Evolutionary conservation across 2,329 filamentous ascomycete species (phyloP), one percentile per base, ranked within the genome.

Genomic region (Triangularia setosa): DNA sequence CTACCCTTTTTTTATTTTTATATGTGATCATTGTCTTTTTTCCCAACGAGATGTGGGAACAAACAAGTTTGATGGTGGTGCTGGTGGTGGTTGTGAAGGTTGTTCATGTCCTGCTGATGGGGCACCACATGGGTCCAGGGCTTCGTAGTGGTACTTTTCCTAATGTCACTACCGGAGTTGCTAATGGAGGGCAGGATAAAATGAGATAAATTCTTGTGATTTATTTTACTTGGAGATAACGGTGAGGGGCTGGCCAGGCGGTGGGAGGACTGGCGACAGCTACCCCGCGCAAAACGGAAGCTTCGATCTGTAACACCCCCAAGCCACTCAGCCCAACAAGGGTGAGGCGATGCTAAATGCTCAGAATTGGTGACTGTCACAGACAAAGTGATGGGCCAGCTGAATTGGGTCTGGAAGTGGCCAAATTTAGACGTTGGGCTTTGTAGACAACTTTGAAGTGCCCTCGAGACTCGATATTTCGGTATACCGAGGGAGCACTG

Each of bases 211-310:
- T 61, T 61, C 60, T 33, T 48, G 40, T 5, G 18, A 48, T 8
- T 23, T 48, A 48, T 48, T 48, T 48, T 18, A 9, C n/a, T 48
- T 48, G 40, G 18, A 48, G 40, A 48, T 48, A 48, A 48, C 40
- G 40, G 40, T 48, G 48, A 35, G 60, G 48, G 27, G 28, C 23
- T 52, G 44, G 58, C 44, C 27, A 33, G 48, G 18, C 44, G 40
- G 48, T 55, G 30, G 28, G 40, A 48, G 11, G 8, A 48, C 8
- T 48, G 40, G 1, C 18, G 40, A 48, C 21, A 48, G n/a, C 40
- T 25, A 54, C 60, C 60, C 60, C 60, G 60, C 60, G 33, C 18
- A 55, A 61, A 61, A 61, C 60, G 60, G 60, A 61, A 54, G 53
- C 58, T 60, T 25, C 28, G 40, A 61, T 55, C 25, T 61, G 60